Evolutionary conservation across 495 filamentous ascomycete species (phyloP).

Genomic region (Xylaria bambusicola): DNA sequence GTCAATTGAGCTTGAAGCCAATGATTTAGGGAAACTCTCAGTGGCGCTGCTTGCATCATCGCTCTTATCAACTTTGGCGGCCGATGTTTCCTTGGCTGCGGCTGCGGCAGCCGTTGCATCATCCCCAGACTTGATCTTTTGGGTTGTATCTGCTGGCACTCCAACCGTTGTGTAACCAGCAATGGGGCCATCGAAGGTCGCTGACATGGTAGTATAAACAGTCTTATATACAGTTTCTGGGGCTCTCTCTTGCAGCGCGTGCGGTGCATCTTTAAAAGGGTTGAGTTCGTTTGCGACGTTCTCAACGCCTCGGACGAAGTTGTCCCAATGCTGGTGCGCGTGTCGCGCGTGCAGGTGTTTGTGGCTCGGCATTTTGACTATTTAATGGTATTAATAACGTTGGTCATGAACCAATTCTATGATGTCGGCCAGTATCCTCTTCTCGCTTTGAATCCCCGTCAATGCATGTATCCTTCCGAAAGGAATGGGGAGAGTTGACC

Average conservation of each 20-base stretch:
- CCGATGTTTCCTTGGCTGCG: slow-evolving; percentile 23
- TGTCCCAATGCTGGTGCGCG: slow-evolving; percentile 28
- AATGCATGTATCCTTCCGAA: not conserved
- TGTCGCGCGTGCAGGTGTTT: slow-evolving; percentile 30
- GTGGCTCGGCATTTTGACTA: slow-evolving; percentile 29
- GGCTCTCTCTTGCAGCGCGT: slow-evolving; percentile 27
- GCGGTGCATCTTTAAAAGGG: slow-evolving; percentile 23
- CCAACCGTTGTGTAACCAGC: slow-evolving; percentile 56
- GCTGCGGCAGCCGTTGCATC: slow-evolving; percentile 26
- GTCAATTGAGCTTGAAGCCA: slow-evolving; percentile 11
- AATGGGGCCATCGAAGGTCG: slow-evolving; percentile 58
- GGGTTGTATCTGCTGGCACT: slow-evolving; percentile 23
- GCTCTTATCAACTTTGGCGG: not conserved
- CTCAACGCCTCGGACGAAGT: slow-evolving; percentile 22
- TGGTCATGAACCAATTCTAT: not conserved
- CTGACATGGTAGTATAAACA: slow-evolving; percentile 57
- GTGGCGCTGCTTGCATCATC: not conserved
- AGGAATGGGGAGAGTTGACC: not conserved
- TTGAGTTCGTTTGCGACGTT: slow-evolving; percentile 30
- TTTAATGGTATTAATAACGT: not conserved
- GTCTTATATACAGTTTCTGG: slow-evolving; percentile 47
- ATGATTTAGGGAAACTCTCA: slow-evolving; percentile 13
- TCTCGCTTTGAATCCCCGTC: not conserved
- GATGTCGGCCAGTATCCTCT: not conserved
- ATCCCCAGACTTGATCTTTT: slow-evolving; percentile 14